These are phyloP conservation scores for Aciculosporium take DNA, from an alignment of 2,329 filamentous ascomycete genomes.

Conservation along the genomic window DNA sequence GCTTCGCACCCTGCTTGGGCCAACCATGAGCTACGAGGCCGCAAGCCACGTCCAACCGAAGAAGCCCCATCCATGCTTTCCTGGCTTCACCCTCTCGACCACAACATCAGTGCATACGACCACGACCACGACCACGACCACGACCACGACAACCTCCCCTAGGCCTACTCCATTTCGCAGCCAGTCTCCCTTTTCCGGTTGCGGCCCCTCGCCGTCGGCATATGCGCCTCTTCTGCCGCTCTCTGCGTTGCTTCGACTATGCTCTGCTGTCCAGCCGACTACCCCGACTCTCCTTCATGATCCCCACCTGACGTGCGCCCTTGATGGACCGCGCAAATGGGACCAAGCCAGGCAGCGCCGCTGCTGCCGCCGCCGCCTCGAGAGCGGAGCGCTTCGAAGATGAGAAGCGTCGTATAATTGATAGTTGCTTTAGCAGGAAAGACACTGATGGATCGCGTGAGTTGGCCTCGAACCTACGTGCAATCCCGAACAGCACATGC, in stretches of 20 bases:
- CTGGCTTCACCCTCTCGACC: not conserved
- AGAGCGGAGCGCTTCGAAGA: constrained; percentile 84
- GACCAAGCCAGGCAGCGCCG: constrained; percentile 20
- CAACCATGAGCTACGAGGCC: not conserved
- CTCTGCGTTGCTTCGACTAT: constrained; percentile 6
- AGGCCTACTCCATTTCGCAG: constrained; percentile 17
- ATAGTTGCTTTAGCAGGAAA: constrained; percentile 85
- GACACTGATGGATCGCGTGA: constrained; percentile 75
- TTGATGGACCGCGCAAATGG: constrained; percentile 27
- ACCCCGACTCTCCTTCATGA: constrained; percentile 9
- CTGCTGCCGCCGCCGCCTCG: constrained; percentile 20
- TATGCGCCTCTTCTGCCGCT: constrained; percentile 1
- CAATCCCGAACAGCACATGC: not conserved
- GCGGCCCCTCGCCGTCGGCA: constrained; percentile 1
- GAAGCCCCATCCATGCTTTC: not conserved
- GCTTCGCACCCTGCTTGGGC: constrained; percentile 18
- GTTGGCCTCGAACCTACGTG: constrained; percentile 20
- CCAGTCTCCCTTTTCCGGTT: constrained; percentile 12
- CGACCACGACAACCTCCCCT: not conserved
- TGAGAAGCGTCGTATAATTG: constrained; percentile 86
- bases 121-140: not conserved
- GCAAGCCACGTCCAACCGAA: not conserved
- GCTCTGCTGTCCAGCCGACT: constrained; percentile 4
- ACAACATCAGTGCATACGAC: not conserved
- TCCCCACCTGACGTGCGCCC: constrained; percentile 5